phyloP scores from a whole-genome alignment of 2,329 filamentous ascomycete species.

The Colletotrichum limetticola region DNA sequence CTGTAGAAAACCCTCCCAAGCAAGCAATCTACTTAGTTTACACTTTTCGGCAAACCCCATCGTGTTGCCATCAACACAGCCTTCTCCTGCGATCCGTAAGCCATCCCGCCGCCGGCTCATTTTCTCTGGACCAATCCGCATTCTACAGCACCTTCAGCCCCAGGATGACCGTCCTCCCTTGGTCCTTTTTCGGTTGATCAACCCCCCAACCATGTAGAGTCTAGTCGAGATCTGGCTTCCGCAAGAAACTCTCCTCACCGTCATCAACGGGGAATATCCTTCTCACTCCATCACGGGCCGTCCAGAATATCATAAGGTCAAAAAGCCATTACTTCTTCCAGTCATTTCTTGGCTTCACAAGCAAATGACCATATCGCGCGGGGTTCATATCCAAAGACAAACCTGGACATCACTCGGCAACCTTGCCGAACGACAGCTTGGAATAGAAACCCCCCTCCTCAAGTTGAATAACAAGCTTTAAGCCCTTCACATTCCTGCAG shows the following conservation, averaged over 20 bases:
- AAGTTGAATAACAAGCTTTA: background rate
- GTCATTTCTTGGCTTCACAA: background rate
- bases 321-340: background rate
- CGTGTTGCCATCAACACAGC: background rate
- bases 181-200: background rate
- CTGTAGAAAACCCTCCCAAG: background rate
- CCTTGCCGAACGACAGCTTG: background rate
- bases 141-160: background rate
- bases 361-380: background rate
- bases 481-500: background rate
- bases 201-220: background rate
- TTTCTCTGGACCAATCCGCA: background rate
- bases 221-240: background rate
- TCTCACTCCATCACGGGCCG: background rate
- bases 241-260: background rate
- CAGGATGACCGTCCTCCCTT: constrained; percentile 7
- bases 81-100: background rate
- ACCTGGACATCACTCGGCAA: background rate
- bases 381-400: background rate
- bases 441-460: background rate
- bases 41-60: background rate
- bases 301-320: background rate
- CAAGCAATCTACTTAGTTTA: background rate
- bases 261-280: background rate
- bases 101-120: background rate